Evolutionary conservation across 148 eudicot species (phyloP).

Genomic region (Rhododendron ovatum): DNA sequence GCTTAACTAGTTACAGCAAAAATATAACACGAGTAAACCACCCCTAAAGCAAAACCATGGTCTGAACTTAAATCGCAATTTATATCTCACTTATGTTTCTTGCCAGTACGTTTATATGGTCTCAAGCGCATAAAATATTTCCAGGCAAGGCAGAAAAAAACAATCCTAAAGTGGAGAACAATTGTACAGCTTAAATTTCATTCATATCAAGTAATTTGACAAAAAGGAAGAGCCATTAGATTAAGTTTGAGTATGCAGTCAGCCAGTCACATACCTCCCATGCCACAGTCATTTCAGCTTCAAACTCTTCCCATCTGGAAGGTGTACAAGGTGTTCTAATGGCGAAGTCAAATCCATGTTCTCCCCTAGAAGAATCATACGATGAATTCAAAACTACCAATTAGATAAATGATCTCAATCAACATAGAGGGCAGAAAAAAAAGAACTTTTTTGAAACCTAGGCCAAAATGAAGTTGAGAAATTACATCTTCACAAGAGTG

Average conservation of each 20-base stretch:
- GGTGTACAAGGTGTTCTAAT: constrained; percentile 94
- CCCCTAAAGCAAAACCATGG: neutral
- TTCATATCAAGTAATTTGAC: neutral
- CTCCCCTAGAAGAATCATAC: constrained; percentile 51
- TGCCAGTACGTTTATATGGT: neutral
- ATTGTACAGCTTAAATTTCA: neutral
- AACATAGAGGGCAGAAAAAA: neutral
- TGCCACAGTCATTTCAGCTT: constrained; percentile 78
- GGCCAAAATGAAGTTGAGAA: constrained; percentile 1
- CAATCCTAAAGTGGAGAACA: neutral
- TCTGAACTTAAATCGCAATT: neutral
- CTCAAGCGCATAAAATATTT: neutral
- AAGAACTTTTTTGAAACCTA: neutral
- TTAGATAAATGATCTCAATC: constrained; percentile 5
- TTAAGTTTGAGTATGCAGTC: neutral
- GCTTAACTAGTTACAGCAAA: neutral
- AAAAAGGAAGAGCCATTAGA: neutral
- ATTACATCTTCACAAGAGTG: constrained; percentile 68
- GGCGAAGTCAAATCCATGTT: constrained; percentile 75
- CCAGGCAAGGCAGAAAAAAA: neutral
- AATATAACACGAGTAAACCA: neutral
- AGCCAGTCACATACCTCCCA: constrained; percentile 65
- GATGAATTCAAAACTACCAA: constrained; percentile 4
- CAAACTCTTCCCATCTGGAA: constrained; percentile 88
- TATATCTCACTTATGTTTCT: neutral